Conservation (phyloP, 129 eudicot species). For the Artemisia tridentata region DNA sequence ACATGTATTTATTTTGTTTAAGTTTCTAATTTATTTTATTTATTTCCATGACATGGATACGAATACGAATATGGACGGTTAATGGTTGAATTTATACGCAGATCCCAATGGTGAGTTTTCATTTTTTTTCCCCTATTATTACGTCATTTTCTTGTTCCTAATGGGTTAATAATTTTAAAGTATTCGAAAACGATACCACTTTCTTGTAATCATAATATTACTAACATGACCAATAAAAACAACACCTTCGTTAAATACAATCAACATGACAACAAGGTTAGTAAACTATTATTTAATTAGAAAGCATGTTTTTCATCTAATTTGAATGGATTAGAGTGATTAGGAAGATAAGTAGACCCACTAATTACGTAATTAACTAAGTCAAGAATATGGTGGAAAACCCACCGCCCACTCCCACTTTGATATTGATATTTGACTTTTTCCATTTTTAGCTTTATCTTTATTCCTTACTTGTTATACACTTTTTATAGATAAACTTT, state of each 20-base stretch:
- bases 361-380: slow-evolving; percentile 11
- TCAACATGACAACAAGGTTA: not conserved
- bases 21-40: slow-evolving; percentile 10
- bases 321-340: slow-evolving; percentile 25
- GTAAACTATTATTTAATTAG: not conserved
- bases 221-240: slow-evolving; percentile 5
- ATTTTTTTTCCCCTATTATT: not conserved
- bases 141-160: not conserved
- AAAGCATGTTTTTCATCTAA: no score
- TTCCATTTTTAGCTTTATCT: not conserved
- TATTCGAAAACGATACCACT: slow-evolving; percentile 2
- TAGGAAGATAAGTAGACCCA: slow-evolving; percentile 17
- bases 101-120: slow-evolving; percentile 44
- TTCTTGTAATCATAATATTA: slow-evolving; percentile 9
- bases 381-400: slow-evolving; percentile 15
- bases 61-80: not conserved
- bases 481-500: not conserved
- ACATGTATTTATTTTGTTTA: not conserved
- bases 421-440: slow-evolving; percentile 15
- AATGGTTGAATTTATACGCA: slow-evolving; percentile 11
- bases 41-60: slow-evolving; percentile 14
- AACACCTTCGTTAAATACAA: slow-evolving; percentile 11
- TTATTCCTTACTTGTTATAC: not conserved
- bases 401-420: slow-evolving; percentile 30
- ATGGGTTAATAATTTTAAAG: slow-evolving; percentile 9